Conservation (phyloP, 192 early-diverging fungal species). For the Podila horticola region DNA sequence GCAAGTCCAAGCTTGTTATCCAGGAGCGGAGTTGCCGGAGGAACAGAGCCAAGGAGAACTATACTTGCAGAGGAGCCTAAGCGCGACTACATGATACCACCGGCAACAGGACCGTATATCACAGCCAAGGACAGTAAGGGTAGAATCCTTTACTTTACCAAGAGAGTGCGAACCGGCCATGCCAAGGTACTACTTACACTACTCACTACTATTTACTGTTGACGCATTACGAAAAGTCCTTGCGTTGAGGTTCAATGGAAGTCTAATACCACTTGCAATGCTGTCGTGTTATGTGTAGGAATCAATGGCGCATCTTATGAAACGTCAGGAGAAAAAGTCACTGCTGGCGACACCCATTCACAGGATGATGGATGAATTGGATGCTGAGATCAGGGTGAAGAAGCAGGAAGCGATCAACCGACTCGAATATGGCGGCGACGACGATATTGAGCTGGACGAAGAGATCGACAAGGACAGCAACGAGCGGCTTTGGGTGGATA, state of each 20-base stretch:
- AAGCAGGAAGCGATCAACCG: slow-evolving; percentile 36
- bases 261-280: slow-evolving; percentile 8
- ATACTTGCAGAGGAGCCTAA: slow-evolving; percentile 11
- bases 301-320: slow-evolving; percentile 18
- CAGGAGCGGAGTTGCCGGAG: neutral
- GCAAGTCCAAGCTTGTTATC: neutral
- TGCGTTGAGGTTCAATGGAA: slow-evolving; percentile 1
- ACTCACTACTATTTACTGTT: no score
- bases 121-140: slow-evolving; percentile 50
- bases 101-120: slow-evolving; percentile 54
- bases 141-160: slow-evolving; percentile 55
- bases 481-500: slow-evolving; percentile 82
- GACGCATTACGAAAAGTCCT: no score
- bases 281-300: neutral
- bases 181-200: slow-evolving; percentile 10
- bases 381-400: slow-evolving; percentile 35
- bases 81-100: slow-evolving; percentile 53
- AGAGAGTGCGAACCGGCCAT: slow-evolving; percentile 21
- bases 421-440: slow-evolving; percentile 13
- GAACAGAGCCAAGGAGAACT: neutral
- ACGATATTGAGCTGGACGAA: neutral
- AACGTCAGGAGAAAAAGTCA: slow-evolving; percentile 4
- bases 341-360: slow-evolving; percentile 33
- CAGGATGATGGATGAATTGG: slow-evolving; percentile 50
- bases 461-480: neutral